These are phyloP conservation scores for Volvox reticuliferus DNA, from an alignment of 139 green algal species.

Conservation along the genomic window DNA sequence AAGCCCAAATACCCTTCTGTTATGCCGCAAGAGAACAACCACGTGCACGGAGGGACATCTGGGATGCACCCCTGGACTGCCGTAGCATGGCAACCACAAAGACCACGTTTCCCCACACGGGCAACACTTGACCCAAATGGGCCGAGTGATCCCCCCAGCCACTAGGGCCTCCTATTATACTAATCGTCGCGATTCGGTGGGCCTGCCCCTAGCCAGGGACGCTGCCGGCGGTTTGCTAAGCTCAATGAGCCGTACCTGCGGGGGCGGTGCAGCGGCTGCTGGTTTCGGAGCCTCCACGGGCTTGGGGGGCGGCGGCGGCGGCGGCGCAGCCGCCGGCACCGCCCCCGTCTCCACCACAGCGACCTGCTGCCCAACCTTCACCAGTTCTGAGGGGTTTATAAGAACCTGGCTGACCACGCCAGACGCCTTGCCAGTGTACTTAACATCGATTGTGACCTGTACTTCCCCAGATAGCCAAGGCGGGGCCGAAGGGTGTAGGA, in stretches of 20 bases:
- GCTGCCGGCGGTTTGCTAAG: not conserved
- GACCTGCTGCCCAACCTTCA: slow-evolving; percentile 90
- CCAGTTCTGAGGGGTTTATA: slow-evolving; percentile 88
- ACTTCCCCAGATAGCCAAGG: too few species aligned
- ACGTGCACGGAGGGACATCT: too few species aligned
- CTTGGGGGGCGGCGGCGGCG: slow-evolving; percentile 33
- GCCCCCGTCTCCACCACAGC: slow-evolving; percentile 75
- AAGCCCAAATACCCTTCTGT: too few species aligned
- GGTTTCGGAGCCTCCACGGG: slow-evolving; percentile 51
- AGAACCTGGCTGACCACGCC: slow-evolving; percentile 75
- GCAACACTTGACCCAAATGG: too few species aligned
- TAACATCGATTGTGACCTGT: slow-evolving; percentile 90
- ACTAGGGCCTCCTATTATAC: too few species aligned
- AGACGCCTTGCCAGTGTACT: slow-evolving; percentile 75
- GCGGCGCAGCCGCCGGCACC: slow-evolving; percentile 48
- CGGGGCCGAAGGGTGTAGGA: not conserved
- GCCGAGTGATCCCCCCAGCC: too few species aligned
- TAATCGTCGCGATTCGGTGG: too few species aligned
- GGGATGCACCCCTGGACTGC: too few species aligned
- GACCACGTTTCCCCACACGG: too few species aligned
- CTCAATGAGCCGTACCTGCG: slow-evolving; percentile 16
- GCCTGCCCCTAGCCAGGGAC: too few species aligned
- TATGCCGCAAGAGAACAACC: too few species aligned
- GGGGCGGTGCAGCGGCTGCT: slow-evolving; percentile 17
- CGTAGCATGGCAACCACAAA: too few species aligned